A percentile compares a stretch with the other conserved stretches of the same genome.
phyloP scores from a whole-genome alignment of 371 early-diverging fungal species.

The Lichtheimia ornata region DNA sequence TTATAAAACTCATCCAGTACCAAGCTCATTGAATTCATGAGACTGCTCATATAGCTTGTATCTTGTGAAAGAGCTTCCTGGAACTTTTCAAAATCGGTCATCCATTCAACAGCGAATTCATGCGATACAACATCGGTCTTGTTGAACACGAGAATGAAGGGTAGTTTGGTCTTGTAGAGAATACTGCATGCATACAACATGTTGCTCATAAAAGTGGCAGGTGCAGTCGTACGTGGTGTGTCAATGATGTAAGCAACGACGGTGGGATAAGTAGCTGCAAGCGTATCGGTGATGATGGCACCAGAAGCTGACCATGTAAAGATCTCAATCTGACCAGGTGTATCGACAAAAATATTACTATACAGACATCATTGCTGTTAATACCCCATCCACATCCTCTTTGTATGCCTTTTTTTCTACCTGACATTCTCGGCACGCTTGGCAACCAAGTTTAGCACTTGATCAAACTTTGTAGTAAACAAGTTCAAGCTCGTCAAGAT shows the following conservation, averaged over 20 bases:
- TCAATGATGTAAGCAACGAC: slow-evolving; percentile 97
- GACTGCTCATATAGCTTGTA: slow-evolving; percentile 85
- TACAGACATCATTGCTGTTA: too few species aligned
- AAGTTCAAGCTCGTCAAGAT: slow-evolving; percentile 97
- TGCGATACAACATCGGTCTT: slow-evolving; percentile 94
- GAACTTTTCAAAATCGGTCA: slow-evolving; percentile 95
- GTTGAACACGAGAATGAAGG: slow-evolving; percentile 96
- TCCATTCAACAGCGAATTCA: slow-evolving; percentile 94
- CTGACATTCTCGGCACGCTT: slow-evolving; percentile 70
- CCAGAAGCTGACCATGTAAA: slow-evolving; percentile 99
- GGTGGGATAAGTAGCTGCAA: slow-evolving; percentile 92
- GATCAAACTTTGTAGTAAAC: slow-evolving; percentile 97
- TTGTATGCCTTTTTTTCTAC: background rate
- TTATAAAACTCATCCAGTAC: slow-evolving; percentile 99
- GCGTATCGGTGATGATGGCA: slow-evolving; percentile 93
- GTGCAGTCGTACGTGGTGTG: slow-evolving; percentile 90
- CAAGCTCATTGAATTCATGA: slow-evolving; percentile 94
- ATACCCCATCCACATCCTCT: too few species aligned
- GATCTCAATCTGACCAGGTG: slow-evolving; percentile 99
- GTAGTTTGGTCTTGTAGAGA: slow-evolving; percentile 95
- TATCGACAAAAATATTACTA: slow-evolving; percentile 94
- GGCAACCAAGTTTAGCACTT: slow-evolving; percentile 84
- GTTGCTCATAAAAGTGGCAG: slow-evolving; percentile 99
- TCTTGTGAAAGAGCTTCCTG: slow-evolving; percentile 81
- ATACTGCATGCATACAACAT: slow-evolving; percentile 99